Evolutionary conservation across 2,329 filamentous ascomycete genomes (phyloP), one percentile per base, ranked within the genome.

Genomic region (Aotearoamyces nothofagi): DNA sequence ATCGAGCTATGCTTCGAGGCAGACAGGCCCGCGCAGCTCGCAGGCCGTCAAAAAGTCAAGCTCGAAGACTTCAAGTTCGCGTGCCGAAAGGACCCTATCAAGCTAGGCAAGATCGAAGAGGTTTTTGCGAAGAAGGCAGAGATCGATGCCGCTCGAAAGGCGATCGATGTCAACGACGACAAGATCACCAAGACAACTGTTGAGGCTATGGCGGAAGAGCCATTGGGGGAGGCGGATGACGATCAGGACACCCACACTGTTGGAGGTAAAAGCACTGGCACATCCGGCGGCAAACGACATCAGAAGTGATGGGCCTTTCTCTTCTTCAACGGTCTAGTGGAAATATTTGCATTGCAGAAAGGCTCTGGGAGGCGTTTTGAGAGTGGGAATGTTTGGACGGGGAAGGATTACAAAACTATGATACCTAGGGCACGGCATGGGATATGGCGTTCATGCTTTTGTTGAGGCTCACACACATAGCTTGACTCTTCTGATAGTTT

Each of bases 21-120:
- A 4, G 82, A 84, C 4, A 73, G 81, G 24, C 76, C 78, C 30
- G 90, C 90, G 1, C 75, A 81, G 51, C 82, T 92, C 54, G 75
- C 80, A 3, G 78, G 84, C 1, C 79, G 90, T 2, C 82, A 92
- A 46, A 98, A 98, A 58, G 84, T 98, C 57, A 98, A 98, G 54
- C 81, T 92, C 46, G 87, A 94, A 47, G 90, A 98, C 55, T 93
- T 98, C 58, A 84, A 92, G 47, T 98, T 92, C 55, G 83, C 84
- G 22, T 70, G 96, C 42, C 71, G 90, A 17, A 72, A 79, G 39
- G 92, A 96, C 46, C 76, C 80, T 6, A 63, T 69, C 34, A 92
- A 92, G 50, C 62, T 96, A 24, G 90, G 90, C 27, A 75, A 87
- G 45, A 84, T 96, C 31, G 74, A 82, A 50, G 84, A 93, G 57